Evolutionary conservation across 2,329 filamentous ascomycete genomes (phyloP).

Genomic region (Sporothrix phasma): DNA sequence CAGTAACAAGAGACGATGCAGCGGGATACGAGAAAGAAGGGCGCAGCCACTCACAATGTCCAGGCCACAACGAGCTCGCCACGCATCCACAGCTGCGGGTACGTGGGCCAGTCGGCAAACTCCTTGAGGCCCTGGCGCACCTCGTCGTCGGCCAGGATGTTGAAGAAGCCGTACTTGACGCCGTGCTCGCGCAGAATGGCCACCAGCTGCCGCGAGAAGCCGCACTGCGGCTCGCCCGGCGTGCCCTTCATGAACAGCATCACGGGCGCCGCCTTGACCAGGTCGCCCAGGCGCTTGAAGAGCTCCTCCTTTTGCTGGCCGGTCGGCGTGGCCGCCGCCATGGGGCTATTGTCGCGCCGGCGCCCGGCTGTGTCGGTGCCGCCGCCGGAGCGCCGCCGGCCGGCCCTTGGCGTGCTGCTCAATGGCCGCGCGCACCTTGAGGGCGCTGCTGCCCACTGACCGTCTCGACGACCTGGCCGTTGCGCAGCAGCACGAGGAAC

Average conservation of each 20-base stretch:
- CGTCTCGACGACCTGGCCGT: conserved; percentile 66
- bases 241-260: conserved; percentile 99
- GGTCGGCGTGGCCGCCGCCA: conserved; percentile 31
- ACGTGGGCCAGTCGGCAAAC: conserved; percentile 97
- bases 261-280: conserved; percentile 90
- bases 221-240: conserved; percentile 89
- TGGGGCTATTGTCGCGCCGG: conserved; percentile 28
- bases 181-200: conserved; percentile 76
- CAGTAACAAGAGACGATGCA: conserved; percentile 2
- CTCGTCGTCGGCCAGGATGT: conserved; percentile 94
- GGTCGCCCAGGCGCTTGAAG: conserved; percentile 65
- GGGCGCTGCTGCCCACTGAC: conserved; percentile 83
- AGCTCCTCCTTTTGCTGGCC: conserved; percentile 71
- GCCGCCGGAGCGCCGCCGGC: conserved; percentile 23
- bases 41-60: conserved; percentile 65
- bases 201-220: conserved; percentile 87
- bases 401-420: conserved; percentile 56
- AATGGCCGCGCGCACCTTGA: conserved; percentile 74
- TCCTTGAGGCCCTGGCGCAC: conserved; percentile 94
- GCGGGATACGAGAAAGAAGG: background rate
- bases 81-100: conserved; percentile 84
- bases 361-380: conserved; percentile 26
- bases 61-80: conserved; percentile 83
- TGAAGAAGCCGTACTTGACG: conserved; percentile 97
- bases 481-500: conserved; percentile 74